Evolutionary conservation across 805 yeast genomes (phyloP).

Genomic region (Candida namnaoensis): DNA sequence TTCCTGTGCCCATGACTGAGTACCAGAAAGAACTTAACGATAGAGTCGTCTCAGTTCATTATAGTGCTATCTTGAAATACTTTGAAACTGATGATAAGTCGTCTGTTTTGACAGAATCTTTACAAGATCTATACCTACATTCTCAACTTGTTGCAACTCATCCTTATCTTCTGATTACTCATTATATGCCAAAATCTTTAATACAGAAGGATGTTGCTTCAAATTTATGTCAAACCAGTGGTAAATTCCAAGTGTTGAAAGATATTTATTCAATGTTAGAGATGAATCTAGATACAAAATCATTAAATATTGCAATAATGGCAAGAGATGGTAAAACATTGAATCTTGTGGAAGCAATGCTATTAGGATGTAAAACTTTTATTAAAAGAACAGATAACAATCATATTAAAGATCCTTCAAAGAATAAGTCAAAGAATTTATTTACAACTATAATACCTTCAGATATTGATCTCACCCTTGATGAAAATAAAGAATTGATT

Average conservation of each 20-base stretch:
- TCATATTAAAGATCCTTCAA: conserved; percentile 43
- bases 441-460: conserved; percentile 14
- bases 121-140: conserved; percentile 67
- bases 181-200: conserved; percentile 76
- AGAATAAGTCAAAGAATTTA: conserved; percentile 17
- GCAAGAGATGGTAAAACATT: conserved; percentile 60
- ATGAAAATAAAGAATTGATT: no score
- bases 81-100: conserved; percentile 52
- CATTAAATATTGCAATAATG: conserved; percentile 56
- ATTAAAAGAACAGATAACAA: conserved; percentile 57
- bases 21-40: conserved; percentile 86
- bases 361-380: conserved; percentile 51
- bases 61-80: conserved; percentile 81
- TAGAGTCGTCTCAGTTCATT: conserved; percentile 86
- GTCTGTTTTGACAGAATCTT: conserved; percentile 60
- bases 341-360: conserved; percentile 66
- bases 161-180: conserved; percentile 79
- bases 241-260: conserved; percentile 68
- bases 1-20: conserved; percentile 78
- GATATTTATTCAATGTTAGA: conserved; percentile 53
- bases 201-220: conserved; percentile 62
- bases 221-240: conserved; percentile 69
- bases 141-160: conserved; percentile 79
- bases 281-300: conserved; percentile 30
- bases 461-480: conserved; percentile 3